Percentiles rank a stretch among this genome's conserved stretches.
phyloP scores from a whole-genome alignment of 2,329 filamentous ascomycete genomes.

The Pezicula carpinea region DNA sequence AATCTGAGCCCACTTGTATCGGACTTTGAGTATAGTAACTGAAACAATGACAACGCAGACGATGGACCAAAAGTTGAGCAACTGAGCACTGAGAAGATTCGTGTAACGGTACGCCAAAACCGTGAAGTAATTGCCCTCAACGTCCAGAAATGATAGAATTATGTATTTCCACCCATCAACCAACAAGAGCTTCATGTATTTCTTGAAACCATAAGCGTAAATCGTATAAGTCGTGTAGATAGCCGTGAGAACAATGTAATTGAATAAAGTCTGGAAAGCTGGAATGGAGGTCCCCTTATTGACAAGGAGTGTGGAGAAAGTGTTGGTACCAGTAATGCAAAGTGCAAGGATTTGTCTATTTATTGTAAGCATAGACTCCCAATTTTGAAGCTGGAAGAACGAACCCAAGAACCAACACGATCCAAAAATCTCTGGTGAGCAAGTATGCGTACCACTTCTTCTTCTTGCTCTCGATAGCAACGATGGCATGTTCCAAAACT shows the following conservation, averaged over 20 bases:
- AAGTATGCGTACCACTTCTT: slow-evolving; percentile 70
- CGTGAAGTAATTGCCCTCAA: slow-evolving; percentile 97
- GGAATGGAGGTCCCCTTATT: slow-evolving; percentile 72
- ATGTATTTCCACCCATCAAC: slow-evolving; percentile 90
- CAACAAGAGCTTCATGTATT: slow-evolving; percentile 58
- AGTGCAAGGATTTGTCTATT: slow-evolving; percentile 73
- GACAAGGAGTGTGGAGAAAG: slow-evolving; percentile 74
- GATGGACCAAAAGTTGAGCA: slow-evolving; percentile 99
- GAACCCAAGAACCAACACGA: slow-evolving; percentile 70
- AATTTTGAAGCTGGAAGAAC: slow-evolving; percentile 23
- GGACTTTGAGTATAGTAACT: slow-evolving; percentile 76
- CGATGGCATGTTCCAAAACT: slow-evolving; percentile 38
- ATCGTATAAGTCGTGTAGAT: slow-evolving; percentile 80
- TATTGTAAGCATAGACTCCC: slow-evolving; percentile 2
- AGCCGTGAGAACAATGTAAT: slow-evolving; percentile 78
- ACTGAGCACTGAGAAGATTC: slow-evolving; percentile 85
- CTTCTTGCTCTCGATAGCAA: slow-evolving; percentile 48
- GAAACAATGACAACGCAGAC: slow-evolving; percentile 85
- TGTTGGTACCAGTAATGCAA: slow-evolving; percentile 90
- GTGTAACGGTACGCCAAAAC: slow-evolving; percentile 92
- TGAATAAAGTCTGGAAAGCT: slow-evolving; percentile 93
- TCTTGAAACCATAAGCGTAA: slow-evolving; percentile 71
- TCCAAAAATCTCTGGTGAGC: slow-evolving; percentile 80
- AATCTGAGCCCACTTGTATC: slow-evolving; percentile 85
- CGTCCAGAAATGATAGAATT: slow-evolving; percentile 87